Evolutionary conservation across 176 grass and related monocot genomes (phyloP), one percentile per base, ranked within the genome.

Genomic region (Triticum timopheevii): DNA sequence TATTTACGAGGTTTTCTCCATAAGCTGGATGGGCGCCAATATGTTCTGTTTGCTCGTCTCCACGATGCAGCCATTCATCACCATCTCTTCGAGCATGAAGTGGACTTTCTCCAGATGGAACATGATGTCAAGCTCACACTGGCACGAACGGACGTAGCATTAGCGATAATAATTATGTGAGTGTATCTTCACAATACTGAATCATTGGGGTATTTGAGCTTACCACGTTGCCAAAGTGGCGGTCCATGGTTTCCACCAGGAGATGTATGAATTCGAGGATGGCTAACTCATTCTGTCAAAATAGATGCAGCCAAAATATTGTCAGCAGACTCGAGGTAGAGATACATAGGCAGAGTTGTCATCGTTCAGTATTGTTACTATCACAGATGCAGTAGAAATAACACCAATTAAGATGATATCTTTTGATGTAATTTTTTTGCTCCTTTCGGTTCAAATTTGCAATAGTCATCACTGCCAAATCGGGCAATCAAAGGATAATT

Each of bases 41-140:
- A 96, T 99, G 54, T 96, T 99, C 76, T 88, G 80, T 91, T 99
- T 99, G 82, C 93, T 96, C 38, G 94, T 99, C 86, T 99, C 97
- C 73, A 99, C 97, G 27, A 99, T 94, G 80, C 94, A 96, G 23
- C 92, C 97, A 76, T 99, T 99, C 97, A 99, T 96, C 39, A 99
- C 94, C 94, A 99, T 99, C 85, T 99, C 97, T 93, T 99, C 97
- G 31, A 99, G 91, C 94, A 99, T 96, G 82, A 99, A 99, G 63
- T 99, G 97, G 22, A 95, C 97, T 78, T 94, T 99, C 87, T 99
- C 97, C 76, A 96, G 71, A 86, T 99, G 97, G 82, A 99, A 96
- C 94, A 99, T 99, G 47, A 99, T 94, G 58, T 99, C 97, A 19
- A 99, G 94, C 87, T 96, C 94, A 10, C 94, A 96, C 94, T 96